phyloP scores from a whole-genome alignment of 306 rosid species.

The Vicia sativa region DNA sequence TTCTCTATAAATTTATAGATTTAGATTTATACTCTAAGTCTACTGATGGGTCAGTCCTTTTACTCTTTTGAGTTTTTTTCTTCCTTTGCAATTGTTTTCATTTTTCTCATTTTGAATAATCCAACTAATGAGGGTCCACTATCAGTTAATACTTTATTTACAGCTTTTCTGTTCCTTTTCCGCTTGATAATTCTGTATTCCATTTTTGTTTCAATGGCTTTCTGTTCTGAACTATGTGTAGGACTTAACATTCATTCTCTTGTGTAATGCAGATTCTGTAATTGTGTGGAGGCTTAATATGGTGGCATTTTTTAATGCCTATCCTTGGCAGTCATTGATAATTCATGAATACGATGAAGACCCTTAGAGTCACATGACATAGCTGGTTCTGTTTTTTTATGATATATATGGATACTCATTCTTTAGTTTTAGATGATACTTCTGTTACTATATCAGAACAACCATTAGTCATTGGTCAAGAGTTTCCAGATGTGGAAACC shows the following conservation, averaged over 20 bases:
- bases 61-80: neutral
- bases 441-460: conserved; percentile 52
- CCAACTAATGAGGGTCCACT: conserved; percentile 15
- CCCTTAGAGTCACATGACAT: conserved; percentile 55
- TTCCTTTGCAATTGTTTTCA: conserved; percentile 26
- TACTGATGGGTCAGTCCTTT: conserved; percentile 29
- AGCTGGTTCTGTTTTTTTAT: conserved; percentile 41
- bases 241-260: conserved; percentile 33
- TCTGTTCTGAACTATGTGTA: conserved; percentile 32
- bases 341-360: conserved; percentile 46
- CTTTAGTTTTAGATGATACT: conserved; percentile 53
- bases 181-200: neutral
- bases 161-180: conserved; percentile 18
- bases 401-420: conserved; percentile 73
- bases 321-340: conserved; percentile 40
- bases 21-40: conserved; percentile 14
- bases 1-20: conserved; percentile 3
- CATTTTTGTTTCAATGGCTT: conserved; percentile 25
- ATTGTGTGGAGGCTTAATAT: conserved; percentile 44
- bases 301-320: conserved; percentile 44
- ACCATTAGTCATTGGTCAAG: conserved; percentile 82
- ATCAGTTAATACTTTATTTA: conserved; percentile 32
- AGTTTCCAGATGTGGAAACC: conserved; percentile 96
- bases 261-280: conserved; percentile 41
- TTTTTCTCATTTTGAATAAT: conserved; percentile 29